Percentiles rank a stretch among this genome's conserved stretches.
phyloP scores from a whole-genome alignment of 2,329 filamentous ascomycete species.

The Fusarium sp. region DNA sequence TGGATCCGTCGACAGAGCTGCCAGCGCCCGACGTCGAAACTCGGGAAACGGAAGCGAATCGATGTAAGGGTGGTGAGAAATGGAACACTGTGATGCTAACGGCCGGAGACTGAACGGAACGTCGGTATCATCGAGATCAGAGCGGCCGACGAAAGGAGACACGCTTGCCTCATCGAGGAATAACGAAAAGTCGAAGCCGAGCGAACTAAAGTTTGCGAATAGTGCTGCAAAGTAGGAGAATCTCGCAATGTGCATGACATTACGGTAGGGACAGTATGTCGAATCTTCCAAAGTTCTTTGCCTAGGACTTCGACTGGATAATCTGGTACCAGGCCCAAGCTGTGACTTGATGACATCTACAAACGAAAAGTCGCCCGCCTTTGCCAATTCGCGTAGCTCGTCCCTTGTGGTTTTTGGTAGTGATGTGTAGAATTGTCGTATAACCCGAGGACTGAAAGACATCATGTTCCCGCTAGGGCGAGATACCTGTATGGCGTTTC shows the following conservation, averaged over 20 bases:
- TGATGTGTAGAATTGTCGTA: background rate
- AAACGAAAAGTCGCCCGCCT: background rate
- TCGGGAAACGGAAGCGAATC: background rate
- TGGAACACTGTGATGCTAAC: background rate
- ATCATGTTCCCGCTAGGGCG: background rate
- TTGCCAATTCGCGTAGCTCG: background rate
- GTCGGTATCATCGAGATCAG: background rate
- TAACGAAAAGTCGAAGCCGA: background rate
- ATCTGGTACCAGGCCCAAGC: accelerated
- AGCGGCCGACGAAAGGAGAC: background rate
- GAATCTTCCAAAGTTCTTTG: background rate
- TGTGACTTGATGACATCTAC: background rate
- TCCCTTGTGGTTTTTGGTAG: background rate
- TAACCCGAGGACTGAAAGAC: background rate
- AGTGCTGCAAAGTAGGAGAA: background rate
- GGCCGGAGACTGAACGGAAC: background rate
- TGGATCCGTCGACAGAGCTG: background rate
- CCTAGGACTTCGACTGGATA: background rate
- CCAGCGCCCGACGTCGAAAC: background rate
- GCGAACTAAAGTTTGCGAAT: background rate
- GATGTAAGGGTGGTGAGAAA: background rate
- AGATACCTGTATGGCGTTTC: background rate
- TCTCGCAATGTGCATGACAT: background rate
- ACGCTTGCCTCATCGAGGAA: background rate
- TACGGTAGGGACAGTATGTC: background rate